A percentile compares a stretch with the other conserved stretches of the same genome.
Evolutionary conservation across 2,329 filamentous ascomycete genomes (phyloP).

Genomic region (Diaporthe caulivora): DNA sequence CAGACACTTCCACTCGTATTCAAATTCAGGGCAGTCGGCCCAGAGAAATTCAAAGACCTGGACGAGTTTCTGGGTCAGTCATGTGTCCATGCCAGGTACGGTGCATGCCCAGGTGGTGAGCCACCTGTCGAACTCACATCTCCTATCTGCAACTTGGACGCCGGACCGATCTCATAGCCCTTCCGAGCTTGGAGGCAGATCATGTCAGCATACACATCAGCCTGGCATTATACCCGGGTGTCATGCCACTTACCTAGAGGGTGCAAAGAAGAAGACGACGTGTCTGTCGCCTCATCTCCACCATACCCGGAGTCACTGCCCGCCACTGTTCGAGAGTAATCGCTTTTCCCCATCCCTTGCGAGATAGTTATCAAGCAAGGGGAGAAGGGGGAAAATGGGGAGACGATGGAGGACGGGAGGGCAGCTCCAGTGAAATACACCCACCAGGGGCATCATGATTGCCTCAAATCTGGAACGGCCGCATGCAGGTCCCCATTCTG

Average conservation of each 20-base stretch:
- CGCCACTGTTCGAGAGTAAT: conserved; percentile 48
- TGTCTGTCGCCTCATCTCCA: conserved; percentile 48
- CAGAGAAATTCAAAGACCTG: conserved; percentile 55
- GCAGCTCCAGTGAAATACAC: conserved; percentile 35
- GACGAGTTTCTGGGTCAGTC: background rate
- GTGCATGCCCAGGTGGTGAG: no score
- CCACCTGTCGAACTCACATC: conserved; percentile 47
- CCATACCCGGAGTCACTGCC: conserved; percentile 52
- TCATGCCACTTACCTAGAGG: conserved; percentile 47
- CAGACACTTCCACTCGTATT: conserved; percentile 55
- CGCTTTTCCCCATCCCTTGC: conserved; percentile 52
- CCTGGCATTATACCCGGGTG: background rate
- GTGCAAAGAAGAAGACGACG: conserved; percentile 47
- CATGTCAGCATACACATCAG: conserved; percentile 28
- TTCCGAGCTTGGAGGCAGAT: conserved; percentile 46
- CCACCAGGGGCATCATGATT: conserved; percentile 35
- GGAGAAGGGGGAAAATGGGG: conserved; percentile 42
- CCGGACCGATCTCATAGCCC: conserved; percentile 52
- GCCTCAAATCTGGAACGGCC: conserved; percentile 36
- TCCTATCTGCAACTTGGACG: conserved; percentile 50
- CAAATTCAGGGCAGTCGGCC: conserved; percentile 51
- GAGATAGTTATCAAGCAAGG: conserved; percentile 44
- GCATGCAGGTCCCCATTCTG: conserved; percentile 35
- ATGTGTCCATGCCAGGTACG: conserved; percentile 15
- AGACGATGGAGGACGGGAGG: conserved; percentile 24